A percentile compares a stretch with the other conserved stretches of the same genome.
Conservation (phyloP, 2,329 filamentous ascomycete species). For the Scedosporium boydii region DNA sequence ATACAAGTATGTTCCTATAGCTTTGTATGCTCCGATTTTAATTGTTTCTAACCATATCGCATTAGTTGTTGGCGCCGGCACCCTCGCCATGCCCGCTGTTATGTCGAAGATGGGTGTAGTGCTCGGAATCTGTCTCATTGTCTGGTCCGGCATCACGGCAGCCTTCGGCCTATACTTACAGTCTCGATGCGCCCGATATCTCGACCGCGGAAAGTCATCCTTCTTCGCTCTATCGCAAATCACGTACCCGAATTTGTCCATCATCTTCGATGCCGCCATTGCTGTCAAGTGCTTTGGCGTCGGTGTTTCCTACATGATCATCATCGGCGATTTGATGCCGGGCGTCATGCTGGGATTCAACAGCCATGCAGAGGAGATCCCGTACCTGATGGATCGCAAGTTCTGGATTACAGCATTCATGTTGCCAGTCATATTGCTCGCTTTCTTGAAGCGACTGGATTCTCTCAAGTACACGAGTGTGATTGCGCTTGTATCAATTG, state of each 20-base stretch:
- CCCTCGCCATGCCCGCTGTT: slow-evolving; percentile 89
- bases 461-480: slow-evolving; percentile 96
- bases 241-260: slow-evolving; percentile 91
- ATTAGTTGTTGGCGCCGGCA: slow-evolving; percentile 82
- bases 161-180: slow-evolving; percentile 94
- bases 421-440: slow-evolving; percentile 89
- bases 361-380: slow-evolving; percentile 46
- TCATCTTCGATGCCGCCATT: slow-evolving; percentile 92
- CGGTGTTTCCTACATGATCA: slow-evolving; percentile 94
- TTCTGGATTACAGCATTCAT: slow-evolving; percentile 99
- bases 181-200: slow-evolving; percentile 81
- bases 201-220: slow-evolving; percentile 78
- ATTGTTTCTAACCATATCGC: slow-evolving; percentile 12
- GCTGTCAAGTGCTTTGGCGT: slow-evolving; percentile 98
- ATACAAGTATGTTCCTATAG: slow-evolving; percentile 61
- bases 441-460: slow-evolving; percentile 82
- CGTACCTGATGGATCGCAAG: slow-evolving; percentile 77
- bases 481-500: slow-evolving; percentile 83
- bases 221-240: slow-evolving; percentile 97
- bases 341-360: slow-evolving; percentile 80
- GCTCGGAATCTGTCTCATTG: slow-evolving; percentile 71
- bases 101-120: slow-evolving; percentile 93
- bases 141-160: slow-evolving; percentile 84
- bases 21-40: not conserved
- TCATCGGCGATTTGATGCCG: slow-evolving; percentile 97